phyloP scores from a whole-genome alignment of 176 grass and related monocot species.

The Zea luxurians region DNA sequence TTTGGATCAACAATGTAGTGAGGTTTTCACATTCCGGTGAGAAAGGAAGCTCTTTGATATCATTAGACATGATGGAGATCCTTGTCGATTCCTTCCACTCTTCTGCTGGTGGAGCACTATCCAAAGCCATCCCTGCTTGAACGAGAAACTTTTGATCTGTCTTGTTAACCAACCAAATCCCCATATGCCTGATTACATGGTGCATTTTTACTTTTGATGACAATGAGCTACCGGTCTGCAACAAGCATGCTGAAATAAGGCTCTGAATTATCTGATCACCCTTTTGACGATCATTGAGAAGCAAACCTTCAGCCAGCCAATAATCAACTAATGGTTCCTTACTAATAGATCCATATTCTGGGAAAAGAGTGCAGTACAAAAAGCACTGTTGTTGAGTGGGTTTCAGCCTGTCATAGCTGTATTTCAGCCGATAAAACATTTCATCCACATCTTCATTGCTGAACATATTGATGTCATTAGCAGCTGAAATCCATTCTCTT shows the following conservation, averaged over 20 bases:
- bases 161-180: slow-evolving; percentile 38
- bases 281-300: slow-evolving; percentile 10
- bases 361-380: slow-evolving; percentile 72
- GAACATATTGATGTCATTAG: slow-evolving; percentile 31
- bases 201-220: slow-evolving; percentile 72
- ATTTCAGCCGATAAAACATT: slow-evolving; percentile 55
- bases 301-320: slow-evolving; percentile 67
- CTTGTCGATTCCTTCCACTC: slow-evolving; percentile 40
- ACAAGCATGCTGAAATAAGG: slow-evolving; percentile 56
- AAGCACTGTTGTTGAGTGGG: slow-evolving; percentile 51
- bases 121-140: slow-evolving; percentile 49
- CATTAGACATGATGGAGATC: slow-evolving; percentile 82
- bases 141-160: slow-evolving; percentile 48
- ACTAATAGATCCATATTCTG: slow-evolving; percentile 60
- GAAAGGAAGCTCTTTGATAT: slow-evolving; percentile 51
- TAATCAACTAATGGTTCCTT: slow-evolving; percentile 63
- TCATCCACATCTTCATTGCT: slow-evolving; percentile 45
- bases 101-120: slow-evolving; percentile 42
- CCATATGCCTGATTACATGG: slow-evolving; percentile 53
- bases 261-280: slow-evolving; percentile 49
- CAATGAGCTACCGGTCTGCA: slow-evolving; percentile 49
- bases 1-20: slow-evolving; percentile 64
- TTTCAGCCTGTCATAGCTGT: slow-evolving; percentile 63
- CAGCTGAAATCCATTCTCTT: slow-evolving; percentile 46
- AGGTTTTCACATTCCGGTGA: slow-evolving; percentile 53